These are phyloP conservation scores for Potentilla sterilis DNA, from an alignment of 306 rosid genomes.

Conservation along the genomic window DNA sequence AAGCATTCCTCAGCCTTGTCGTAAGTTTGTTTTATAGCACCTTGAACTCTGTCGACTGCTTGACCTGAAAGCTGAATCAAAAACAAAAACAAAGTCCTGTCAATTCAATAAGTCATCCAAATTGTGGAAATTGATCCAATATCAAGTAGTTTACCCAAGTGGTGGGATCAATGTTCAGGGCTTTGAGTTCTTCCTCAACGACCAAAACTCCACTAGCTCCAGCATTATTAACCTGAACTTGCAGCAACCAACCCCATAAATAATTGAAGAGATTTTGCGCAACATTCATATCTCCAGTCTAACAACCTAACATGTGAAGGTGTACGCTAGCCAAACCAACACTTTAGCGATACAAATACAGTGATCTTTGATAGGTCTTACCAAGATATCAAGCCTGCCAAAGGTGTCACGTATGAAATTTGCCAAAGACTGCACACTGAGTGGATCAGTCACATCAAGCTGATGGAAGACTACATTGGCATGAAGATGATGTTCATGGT, in stretches of 20 bases:
- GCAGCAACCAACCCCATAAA: conserved; percentile 9
- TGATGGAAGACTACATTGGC: conserved; percentile 44
- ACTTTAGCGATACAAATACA: background rate
- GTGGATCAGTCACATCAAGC: conserved; percentile 45
- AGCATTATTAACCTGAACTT: conserved; percentile 59
- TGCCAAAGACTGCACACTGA: conserved; percentile 39
- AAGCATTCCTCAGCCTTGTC: conserved; percentile 52
- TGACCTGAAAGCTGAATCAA: conserved; percentile 46
- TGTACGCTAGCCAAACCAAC: too few species aligned
- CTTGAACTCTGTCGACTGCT: conserved; percentile 28
- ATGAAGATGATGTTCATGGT: conserved; percentile 4
- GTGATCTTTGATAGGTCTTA: background rate
- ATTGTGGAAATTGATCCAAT: background rate
- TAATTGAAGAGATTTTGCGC: background rate
- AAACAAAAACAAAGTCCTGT: background rate
- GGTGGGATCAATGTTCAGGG: conserved; percentile 39
- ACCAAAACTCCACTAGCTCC: conserved; percentile 42
- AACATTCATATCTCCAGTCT: background rate
- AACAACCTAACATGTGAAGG: background rate
- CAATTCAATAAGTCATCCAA: background rate
- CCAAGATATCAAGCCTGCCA: conserved; percentile 60
- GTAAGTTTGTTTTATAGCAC: conserved; percentile 32
- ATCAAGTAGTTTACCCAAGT: conserved; percentile 34
- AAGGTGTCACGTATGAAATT: conserved; percentile 32
- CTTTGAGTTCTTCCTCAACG: conserved; percentile 40